phyloP scores from a whole-genome alignment of 306 rosid genomes.

The Crotalaria pallida region DNA sequence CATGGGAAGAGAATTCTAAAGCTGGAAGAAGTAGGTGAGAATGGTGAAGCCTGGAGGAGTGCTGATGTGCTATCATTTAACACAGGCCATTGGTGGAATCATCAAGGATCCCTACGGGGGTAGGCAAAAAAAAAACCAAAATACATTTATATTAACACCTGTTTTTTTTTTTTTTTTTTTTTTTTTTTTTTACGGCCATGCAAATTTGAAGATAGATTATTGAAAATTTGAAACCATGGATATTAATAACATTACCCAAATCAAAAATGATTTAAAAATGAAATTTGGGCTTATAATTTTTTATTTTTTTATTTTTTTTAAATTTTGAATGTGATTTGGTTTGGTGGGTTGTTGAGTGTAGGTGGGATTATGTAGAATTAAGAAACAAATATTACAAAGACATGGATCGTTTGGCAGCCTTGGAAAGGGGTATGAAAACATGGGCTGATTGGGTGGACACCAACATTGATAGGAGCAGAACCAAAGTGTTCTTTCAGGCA shows the following conservation, averaged over 20 bases:
- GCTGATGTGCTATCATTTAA: slow-evolving; percentile 74
- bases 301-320: neutral
- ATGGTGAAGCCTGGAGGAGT: slow-evolving; percentile 45
- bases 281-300: neutral
- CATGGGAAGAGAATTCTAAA: slow-evolving; percentile 64
- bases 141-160: too few species aligned
- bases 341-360: slow-evolving; percentile 23
- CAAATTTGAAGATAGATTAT: too few species aligned
- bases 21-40: slow-evolving; percentile 52
- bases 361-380: slow-evolving; percentile 80
- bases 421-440: slow-evolving; percentile 64
- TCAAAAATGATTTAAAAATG: neutral
- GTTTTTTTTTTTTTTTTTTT: too few species aligned
- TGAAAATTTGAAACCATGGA: too few species aligned
- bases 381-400: slow-evolving; percentile 57
- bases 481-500: slow-evolving; percentile 61
- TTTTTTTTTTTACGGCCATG: too few species aligned
- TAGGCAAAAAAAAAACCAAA: slow-evolving; percentile 21
- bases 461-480: slow-evolving; percentile 52
- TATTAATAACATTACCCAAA: too few species aligned
- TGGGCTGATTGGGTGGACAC: slow-evolving; percentile 84
- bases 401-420: slow-evolving; percentile 68
- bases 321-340: neutral
- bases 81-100: slow-evolving; percentile 92
- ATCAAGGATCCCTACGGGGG: slow-evolving; percentile 74